These are phyloP conservation scores for Triticum turgidum DNA, from an alignment of 176 grass and related monocot genomes.

Conservation along the genomic window DNA sequence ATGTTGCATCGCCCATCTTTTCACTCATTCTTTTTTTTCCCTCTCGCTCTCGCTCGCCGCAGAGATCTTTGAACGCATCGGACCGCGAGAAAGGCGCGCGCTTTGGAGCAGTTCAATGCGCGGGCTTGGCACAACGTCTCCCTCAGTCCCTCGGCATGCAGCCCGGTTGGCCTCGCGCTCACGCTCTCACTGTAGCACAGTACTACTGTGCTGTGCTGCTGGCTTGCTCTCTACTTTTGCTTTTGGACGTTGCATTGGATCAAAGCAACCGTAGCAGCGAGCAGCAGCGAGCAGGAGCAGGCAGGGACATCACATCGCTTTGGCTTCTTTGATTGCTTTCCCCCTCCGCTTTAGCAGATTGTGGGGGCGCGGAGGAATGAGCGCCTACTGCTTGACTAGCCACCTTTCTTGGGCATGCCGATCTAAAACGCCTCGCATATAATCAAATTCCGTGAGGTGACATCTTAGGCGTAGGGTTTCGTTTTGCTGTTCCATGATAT, in stretches of 20 bases:
- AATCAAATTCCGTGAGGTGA: slow-evolving; percentile 22
- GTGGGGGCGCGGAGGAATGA: slow-evolving; percentile 50
- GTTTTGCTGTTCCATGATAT: slow-evolving; percentile 24
- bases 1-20: slow-evolving; percentile 38
- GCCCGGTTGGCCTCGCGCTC: neutral
- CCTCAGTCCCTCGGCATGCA: slow-evolving; percentile 6
- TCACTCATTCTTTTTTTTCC: neutral
- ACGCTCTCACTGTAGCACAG: neutral
- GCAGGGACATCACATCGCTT: slow-evolving; percentile 43
- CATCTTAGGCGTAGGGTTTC: neutral
- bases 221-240: slow-evolving; percentile 33
- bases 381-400: slow-evolving; percentile 33
- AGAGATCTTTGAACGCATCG: slow-evolving; percentile 89
- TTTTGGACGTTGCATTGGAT: slow-evolving; percentile 84
- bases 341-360: slow-evolving; percentile 38
- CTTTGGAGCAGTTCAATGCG: slow-evolving; percentile 54
- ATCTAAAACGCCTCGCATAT: too few species aligned
- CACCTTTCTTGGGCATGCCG: slow-evolving; percentile 49
- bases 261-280: slow-evolving; percentile 51
- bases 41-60: slow-evolving; percentile 14
- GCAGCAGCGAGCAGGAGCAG: neutral
- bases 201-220: neutral
- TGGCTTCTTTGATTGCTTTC: slow-evolving; percentile 53
- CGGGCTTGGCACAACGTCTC: slow-evolving; percentile 31
- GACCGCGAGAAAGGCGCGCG: slow-evolving; percentile 76